Conservation (phyloP, 371 early-diverging fungal genomes). For the Lichtheimia ornata region DNA sequence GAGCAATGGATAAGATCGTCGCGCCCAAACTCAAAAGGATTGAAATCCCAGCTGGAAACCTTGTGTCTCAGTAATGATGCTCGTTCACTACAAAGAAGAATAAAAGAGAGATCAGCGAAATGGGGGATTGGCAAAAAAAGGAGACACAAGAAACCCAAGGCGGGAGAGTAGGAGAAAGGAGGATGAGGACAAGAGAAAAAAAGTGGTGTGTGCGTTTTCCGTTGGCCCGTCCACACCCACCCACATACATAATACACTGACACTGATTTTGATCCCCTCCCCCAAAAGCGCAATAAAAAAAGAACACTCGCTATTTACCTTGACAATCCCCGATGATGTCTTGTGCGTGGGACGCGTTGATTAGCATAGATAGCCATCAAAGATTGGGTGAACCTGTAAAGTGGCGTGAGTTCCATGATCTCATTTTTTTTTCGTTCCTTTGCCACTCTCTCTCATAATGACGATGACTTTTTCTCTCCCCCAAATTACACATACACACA, state of each 20-base stretch:
- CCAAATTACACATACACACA: no score
- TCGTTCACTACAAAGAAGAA: constrained; percentile 28
- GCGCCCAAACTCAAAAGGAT: constrained; percentile 62
- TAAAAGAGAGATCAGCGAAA: no score
- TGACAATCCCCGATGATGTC: constrained; percentile 14
- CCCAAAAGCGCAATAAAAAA: not conserved
- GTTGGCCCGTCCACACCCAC: no score
- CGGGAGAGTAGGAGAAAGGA: not conserved
- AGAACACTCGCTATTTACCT: constrained; percentile 4
- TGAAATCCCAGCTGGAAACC: constrained; percentile 70
- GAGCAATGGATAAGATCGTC: constrained; percentile 70
- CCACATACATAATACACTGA: no score
- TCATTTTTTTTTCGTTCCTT: not conserved
- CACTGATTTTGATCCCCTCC: not conserved
- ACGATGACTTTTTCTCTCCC: not conserved
- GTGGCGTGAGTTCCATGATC: not conserved
- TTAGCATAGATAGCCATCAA: constrained; percentile 21
- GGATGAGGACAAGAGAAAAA: no score
- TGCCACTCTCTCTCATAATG: not conserved
- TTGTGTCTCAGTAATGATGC: constrained; percentile 40
- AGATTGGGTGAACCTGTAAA: constrained; percentile 16
- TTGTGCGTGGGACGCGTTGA: constrained; percentile 1
- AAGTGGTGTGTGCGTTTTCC: no score
- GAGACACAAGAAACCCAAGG: not conserved
- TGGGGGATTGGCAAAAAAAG: no score